A percentile compares a stretch with the other conserved stretches of the same genome.
Evolutionary conservation across 768 basidiomycete species (phyloP).

Genomic region (Leccinum sublutescens): DNA sequence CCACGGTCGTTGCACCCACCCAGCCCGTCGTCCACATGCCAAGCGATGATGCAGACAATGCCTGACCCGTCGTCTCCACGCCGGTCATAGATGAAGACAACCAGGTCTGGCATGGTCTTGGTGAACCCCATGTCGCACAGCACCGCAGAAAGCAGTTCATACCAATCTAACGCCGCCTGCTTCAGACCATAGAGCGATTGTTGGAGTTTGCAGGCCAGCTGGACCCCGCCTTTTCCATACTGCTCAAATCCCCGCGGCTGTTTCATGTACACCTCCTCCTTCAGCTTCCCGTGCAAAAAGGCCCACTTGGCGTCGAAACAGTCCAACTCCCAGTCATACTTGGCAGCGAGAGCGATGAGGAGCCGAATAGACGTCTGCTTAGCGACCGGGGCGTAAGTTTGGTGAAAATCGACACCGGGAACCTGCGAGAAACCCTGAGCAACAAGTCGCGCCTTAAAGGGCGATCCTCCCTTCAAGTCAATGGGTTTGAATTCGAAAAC

Average conservation of each 20-base stretch:
- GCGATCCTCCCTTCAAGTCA: not conserved
- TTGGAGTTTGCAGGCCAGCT: not conserved
- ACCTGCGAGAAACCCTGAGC: slow-evolving; percentile 7
- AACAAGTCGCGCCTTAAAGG: not conserved
- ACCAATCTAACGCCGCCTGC: not conserved
- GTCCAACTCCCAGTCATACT: slow-evolving; percentile 6
- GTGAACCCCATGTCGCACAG: not conserved
- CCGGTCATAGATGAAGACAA: not conserved
- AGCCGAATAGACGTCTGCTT: not conserved
- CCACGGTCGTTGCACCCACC: not conserved
- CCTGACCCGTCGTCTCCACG: not conserved
- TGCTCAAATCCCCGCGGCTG: slow-evolving; percentile 35
- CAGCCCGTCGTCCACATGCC: not conserved
- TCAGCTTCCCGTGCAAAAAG: slow-evolving; percentile 4
- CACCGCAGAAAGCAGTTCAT: not conserved
- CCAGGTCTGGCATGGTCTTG: not conserved
- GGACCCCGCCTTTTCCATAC: not conserved
- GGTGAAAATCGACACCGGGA: slow-evolving; percentile 2
- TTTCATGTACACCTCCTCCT: slow-evolving; percentile 34
- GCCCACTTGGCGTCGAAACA: slow-evolving; percentile 5
- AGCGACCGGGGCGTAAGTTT: slow-evolving; percentile 21
- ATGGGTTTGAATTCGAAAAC: not conserved
- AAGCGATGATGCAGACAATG: not conserved
- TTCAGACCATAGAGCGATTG: not conserved
- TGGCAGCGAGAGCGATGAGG: not conserved